Percentiles rank a stretch among this genome's conserved stretches.
phyloP scores from a whole-genome alignment of 2,329 filamentous ascomycete species.

The Xylaria sp. region DNA sequence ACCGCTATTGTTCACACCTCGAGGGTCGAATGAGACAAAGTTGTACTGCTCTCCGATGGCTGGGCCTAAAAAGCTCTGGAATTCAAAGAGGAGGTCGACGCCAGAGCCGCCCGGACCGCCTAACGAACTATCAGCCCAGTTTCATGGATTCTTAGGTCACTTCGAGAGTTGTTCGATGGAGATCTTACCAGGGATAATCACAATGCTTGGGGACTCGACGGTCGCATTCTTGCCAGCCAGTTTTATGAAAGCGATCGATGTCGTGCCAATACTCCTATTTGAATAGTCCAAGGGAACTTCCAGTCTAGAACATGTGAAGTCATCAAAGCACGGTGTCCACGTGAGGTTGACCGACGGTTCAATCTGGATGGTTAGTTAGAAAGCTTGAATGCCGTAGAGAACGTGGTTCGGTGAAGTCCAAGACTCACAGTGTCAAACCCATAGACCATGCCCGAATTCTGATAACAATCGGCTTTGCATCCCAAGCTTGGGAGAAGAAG shows the following conservation, averaged over 20 bases:
- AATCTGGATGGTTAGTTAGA: constrained; percentile 42
- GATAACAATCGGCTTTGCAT: constrained; percentile 38
- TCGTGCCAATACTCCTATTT: constrained; percentile 45
- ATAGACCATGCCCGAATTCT: constrained; percentile 41
- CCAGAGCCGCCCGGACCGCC: constrained; percentile 55
- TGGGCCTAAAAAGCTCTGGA: constrained; percentile 38
- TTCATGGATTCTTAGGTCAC: constrained; percentile 5
- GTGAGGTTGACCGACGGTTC: constrained; percentile 48
- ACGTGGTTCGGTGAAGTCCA: constrained; percentile 6
- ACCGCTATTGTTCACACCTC: constrained; percentile 53
- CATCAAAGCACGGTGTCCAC: constrained; percentile 50
- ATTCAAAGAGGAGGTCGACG: constrained; percentile 46
- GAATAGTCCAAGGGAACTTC: constrained; percentile 50
- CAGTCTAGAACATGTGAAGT: constrained; percentile 47
- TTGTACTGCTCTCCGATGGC: constrained; percentile 56
- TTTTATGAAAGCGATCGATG: constrained; percentile 49
- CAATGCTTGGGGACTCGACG: constrained; percentile 44
- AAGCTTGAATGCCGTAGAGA: constrained; percentile 28
- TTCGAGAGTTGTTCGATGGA: constrained; percentile 11
- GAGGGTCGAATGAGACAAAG: constrained; percentile 56
- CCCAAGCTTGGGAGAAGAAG: constrained; percentile 41
- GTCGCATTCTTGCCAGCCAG: constrained; percentile 49
- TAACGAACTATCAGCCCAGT: constrained; percentile 36
- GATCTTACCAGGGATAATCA: constrained; percentile 46
- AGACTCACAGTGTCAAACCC: constrained; percentile 39